Evolutionary conservation across 140 eudicot genomes (phyloP).

Genomic region (Cichorium intybus): DNA sequence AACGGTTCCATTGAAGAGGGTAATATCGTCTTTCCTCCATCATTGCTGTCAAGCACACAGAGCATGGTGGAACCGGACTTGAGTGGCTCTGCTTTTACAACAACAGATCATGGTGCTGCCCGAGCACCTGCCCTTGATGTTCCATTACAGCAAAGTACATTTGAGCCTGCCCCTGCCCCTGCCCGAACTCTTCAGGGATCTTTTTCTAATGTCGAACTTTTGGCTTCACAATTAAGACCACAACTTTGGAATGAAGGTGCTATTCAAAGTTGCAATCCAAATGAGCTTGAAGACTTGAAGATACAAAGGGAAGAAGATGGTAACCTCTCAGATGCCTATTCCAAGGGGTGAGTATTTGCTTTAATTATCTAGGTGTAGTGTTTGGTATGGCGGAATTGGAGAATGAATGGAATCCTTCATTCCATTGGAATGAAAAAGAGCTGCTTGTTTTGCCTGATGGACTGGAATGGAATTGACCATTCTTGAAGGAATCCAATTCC

Average conservation of each 20-base stretch:
- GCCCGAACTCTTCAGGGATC: constrained; percentile 39
- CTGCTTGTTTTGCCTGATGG: too few relatives aligned
- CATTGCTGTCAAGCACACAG: constrained; percentile 39
- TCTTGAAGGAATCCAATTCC: too few relatives aligned
- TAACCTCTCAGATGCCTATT: constrained; percentile 57
- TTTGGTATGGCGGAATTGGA: too few relatives aligned
- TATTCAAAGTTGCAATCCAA: constrained; percentile 32
- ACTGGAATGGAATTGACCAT: too few relatives aligned
- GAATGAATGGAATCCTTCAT: too few relatives aligned
- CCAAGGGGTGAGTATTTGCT: constrained; percentile 64
- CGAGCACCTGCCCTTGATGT: constrained; percentile 34
- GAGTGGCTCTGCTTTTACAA: constrained; percentile 40
- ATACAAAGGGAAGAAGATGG: constrained; percentile 24
- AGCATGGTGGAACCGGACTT: constrained; percentile 51
- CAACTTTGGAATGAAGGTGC: constrained; percentile 43
- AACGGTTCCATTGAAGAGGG: constrained; percentile 44
- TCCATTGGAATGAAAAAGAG: too few relatives aligned
- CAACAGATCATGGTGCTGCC: constrained; percentile 36
- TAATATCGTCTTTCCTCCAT: constrained; percentile 33
- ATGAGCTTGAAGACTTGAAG: constrained; percentile 41
- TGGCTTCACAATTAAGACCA: constrained; percentile 39
- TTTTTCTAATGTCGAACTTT: constrained; percentile 38
- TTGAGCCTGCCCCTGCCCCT: constrained; percentile 24
- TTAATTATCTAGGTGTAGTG: not conserved
- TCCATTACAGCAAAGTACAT: constrained; percentile 42